These are phyloP conservation scores for Leptodontidium sp. DNA, from an alignment of 2,329 filamentous ascomycete species.

Conservation along the genomic window DNA sequence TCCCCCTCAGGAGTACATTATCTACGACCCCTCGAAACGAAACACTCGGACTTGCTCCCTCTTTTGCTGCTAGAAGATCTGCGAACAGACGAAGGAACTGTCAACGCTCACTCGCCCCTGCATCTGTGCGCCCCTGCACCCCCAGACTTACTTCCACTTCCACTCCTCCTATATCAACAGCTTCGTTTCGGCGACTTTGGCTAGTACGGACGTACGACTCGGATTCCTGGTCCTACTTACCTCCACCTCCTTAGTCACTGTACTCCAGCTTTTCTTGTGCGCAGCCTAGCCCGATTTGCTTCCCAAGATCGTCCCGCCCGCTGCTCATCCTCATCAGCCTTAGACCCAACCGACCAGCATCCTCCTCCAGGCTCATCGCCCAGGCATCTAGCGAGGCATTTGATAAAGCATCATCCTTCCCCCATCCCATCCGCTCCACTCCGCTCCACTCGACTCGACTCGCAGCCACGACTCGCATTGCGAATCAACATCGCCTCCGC, in stretches of 20 bases:
- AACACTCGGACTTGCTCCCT: slow-evolving; percentile 33
- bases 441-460: not conserved
- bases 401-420: slow-evolving; percentile 20
- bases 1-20: slow-evolving; percentile 37
- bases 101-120: slow-evolving; percentile 9
- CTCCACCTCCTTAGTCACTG: not conserved
- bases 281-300: slow-evolving; percentile 14
- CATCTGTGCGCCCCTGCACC: slow-evolving; percentile 21
- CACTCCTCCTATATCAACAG: not conserved
- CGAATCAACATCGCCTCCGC: slow-evolving; percentile 22
- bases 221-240: not conserved
- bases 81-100: slow-evolving; percentile 15
- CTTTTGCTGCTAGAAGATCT: slow-evolving; percentile 18
- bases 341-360: not conserved
- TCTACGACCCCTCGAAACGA: slow-evolving; percentile 37
- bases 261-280: not conserved
- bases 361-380: not conserved
- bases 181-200: slow-evolving; percentile 14
- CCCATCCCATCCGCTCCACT: slow-evolving; percentile 1
- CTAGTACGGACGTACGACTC: not conserved
- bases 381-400: slow-evolving; percentile 20
- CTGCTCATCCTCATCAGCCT: not conserved
- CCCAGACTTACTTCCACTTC: not conserved
- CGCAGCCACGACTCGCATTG: slow-evolving; percentile 13
- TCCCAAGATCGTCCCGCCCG: slow-evolving; percentile 6